A percentile compares a stretch with the other conserved stretches of the same genome.
Evolutionary conservation across 768 basidiomycete genomes (phyloP).

Genomic region (Austroboletus eburneus): DNA sequence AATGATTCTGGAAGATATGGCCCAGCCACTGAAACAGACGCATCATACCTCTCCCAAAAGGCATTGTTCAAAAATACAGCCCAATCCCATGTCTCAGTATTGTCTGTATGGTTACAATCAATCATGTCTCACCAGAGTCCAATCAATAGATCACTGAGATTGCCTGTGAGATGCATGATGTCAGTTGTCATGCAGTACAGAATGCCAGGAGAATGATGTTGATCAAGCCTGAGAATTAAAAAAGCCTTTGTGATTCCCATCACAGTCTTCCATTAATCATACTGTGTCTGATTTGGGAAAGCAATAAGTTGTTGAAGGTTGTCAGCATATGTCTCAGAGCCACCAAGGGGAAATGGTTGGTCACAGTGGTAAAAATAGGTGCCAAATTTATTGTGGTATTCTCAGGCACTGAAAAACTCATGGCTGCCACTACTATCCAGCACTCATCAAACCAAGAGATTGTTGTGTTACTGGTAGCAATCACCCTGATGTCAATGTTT

Average conservation of each 20-base stretch:
- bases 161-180: conserved; percentile 39
- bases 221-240: conserved; percentile 34
- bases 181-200: conserved; percentile 37
- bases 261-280: conserved; percentile 15
- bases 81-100: conserved; percentile 28
- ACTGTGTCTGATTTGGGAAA: neutral
- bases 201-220: conserved; percentile 20
- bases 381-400: conserved; percentile 13
- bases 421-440: too few species aligned
- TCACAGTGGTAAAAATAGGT: too few species aligned
- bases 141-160: conserved; percentile 23
- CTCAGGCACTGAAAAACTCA: conserved; percentile 3
- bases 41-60: neutral
- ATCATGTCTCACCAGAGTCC: conserved; percentile 14
- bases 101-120: neutral
- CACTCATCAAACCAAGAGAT: neutral
- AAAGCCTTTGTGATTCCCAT: conserved; percentile 36
- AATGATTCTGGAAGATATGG: conserved; percentile 14
- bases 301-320: neutral
- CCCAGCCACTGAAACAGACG: neutral
- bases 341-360: too few species aligned
- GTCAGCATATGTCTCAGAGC: neutral
- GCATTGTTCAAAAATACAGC: conserved; percentile 17
- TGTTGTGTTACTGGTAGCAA: conserved; percentile 26
- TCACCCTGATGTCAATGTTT: conserved; percentile 32